Evolutionary conservation across 345 rosid species (phyloP).

Genomic region (Combretum micranthum): DNA sequence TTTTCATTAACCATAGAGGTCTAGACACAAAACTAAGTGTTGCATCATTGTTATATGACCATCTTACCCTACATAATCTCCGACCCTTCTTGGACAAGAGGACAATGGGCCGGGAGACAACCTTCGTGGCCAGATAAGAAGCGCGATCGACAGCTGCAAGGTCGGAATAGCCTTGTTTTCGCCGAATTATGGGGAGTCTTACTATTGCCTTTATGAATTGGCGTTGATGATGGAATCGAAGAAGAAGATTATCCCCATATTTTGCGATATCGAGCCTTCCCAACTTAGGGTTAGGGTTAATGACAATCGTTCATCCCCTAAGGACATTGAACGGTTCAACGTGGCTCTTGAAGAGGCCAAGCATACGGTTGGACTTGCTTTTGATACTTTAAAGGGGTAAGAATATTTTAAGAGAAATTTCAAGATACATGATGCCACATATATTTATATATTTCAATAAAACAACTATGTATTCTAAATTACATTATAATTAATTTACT

Average conservation of each 20-base stretch:
- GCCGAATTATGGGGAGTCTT: conserved; percentile 66
- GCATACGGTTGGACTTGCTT: conserved; percentile 76
- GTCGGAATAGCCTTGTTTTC: conserved; percentile 78
- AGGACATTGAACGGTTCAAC: conserved; percentile 35
- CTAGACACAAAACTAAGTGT: conserved; percentile 69
- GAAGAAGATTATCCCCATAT: conserved; percentile 69
- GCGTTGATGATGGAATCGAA: conserved; percentile 62
- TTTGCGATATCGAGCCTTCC: conserved; percentile 78
- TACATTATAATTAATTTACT: neutral
- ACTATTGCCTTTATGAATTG: conserved; percentile 78
- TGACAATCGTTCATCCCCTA: conserved; percentile 15
- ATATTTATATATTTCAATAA: no score
- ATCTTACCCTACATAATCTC: conserved; percentile 31
- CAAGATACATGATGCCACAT: neutral
- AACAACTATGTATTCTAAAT: neutral
- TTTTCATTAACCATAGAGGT: conserved; percentile 78
- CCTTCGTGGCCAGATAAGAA: conserved; percentile 39
- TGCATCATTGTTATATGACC: conserved; percentile 53
- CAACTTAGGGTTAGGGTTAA: conserved; percentile 46
- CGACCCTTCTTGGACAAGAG: conserved; percentile 63
- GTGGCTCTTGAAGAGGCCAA: conserved; percentile 73
- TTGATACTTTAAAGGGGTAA: conserved; percentile 66
- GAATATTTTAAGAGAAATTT: conserved; percentile 3
- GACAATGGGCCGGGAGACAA: conserved; percentile 79
- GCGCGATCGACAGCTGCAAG: conserved; percentile 40